Evolutionary conservation across 2,329 filamentous ascomycete species (phyloP), one percentile per base, ranked within the genome.

Genomic region (Albophoma yamanashiensis): DNA sequence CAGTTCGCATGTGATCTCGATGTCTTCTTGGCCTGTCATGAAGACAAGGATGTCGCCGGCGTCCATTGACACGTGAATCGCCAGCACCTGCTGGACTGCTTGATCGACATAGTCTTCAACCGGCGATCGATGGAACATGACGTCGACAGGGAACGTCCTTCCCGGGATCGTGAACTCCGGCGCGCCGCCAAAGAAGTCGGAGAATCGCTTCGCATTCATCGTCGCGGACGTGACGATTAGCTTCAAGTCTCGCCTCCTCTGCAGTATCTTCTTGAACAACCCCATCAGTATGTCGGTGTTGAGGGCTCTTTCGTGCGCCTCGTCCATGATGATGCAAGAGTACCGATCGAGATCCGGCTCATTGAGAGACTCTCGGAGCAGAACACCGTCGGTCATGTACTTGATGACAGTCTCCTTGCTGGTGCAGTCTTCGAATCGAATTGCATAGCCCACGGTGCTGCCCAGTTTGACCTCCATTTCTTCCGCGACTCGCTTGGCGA

Each of bases 1-100:
- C 25, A 97, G 79, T 69, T 99, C 94, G 71, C 94, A 99, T 0
- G 95, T 99, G 50, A 89, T 89, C 73, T 99, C 94, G 63, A 99
- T 99, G 69, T 99, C 94, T 75, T 99, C 95, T 72, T 97, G 94
- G 14, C 94, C 94, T 0, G 95, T 99, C 94, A 99, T 99, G 74
- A 99, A 99, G 11, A 99, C 93, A 11, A 99, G 79, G 60, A 99
- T 97, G 74, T 99, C 94, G 15, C 94, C 94, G 0, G 86, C 76
- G 0, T 91, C 91, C 80, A 97, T 95, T 0, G 92, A 96, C 14
- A 99, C 92, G 68, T 99, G 94, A 58, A 99, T 97, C 1, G 92
- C 89, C 55, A 99, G 81, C 45, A 97, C 90, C 73, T 97, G 94
- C 70, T 97, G 94, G 58, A 99, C 94, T 1, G 95, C 91, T 67